Conservation (phyloP, 139 green algal genomes). For the Nannochloris sp. region DNA sequence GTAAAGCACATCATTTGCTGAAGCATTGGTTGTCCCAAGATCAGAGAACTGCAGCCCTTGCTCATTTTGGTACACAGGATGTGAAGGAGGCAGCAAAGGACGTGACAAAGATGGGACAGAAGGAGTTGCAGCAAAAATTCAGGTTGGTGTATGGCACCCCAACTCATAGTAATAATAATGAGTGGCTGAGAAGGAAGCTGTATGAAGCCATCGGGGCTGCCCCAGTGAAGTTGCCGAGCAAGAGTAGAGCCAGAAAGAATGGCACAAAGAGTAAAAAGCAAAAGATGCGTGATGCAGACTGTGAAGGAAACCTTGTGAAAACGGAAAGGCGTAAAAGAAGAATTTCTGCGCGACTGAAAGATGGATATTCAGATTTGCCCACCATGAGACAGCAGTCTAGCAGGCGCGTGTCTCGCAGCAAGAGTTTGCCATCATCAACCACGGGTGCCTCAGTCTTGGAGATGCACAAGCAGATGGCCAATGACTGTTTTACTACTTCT, state of each 20-base stretch:
- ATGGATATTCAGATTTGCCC: background rate
- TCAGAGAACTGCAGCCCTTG: conserved; percentile 16
- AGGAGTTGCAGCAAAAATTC: conserved; percentile 36
- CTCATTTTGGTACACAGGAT: conserved; percentile 28
- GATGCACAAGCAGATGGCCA: conserved; percentile 7
- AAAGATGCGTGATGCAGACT: background rate
- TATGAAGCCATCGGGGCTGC: conserved; percentile 33
- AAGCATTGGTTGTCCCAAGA: conserved; percentile 30
- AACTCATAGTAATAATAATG: conserved; percentile 42
- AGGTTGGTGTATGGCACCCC: conserved; percentile 31
- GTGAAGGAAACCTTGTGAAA: background rate
- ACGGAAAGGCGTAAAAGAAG: background rate
- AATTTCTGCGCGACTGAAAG: background rate
- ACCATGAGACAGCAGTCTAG: background rate
- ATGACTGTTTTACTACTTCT: conserved; percentile 5
- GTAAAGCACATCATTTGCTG: conserved; percentile 31
- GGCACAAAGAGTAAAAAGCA: conserved; percentile 8
- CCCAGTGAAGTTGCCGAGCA: conserved; percentile 25
- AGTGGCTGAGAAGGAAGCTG: conserved; percentile 37
- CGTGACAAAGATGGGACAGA: conserved; percentile 35
- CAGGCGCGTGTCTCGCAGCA: background rate
- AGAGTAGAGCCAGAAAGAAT: conserved; percentile 23
- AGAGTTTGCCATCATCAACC: conserved; percentile 2
- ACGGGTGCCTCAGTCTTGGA: conserved; percentile 7
- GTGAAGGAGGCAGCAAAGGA: conserved; percentile 32